Base-by-base conservation (phyloP, 345 rosid species). In the Citrus sinensis region DNA sequence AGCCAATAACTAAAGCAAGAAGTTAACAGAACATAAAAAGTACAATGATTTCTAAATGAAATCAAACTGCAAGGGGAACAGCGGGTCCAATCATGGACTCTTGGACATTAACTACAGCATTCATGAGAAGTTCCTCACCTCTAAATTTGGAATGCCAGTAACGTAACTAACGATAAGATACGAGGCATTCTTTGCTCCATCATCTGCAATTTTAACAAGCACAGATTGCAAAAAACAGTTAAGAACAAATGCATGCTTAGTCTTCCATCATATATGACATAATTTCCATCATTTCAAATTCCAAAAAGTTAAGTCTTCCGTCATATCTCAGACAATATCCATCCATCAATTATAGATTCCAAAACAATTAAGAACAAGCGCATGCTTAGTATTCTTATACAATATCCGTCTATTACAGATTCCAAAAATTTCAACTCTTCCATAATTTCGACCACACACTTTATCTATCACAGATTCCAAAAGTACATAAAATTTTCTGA, bases 71-170 rank as follows among this genome's bases (percentile, higher is more conserved):
- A 77, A 34, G 64, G 59, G 22, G 39, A 67, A 68, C 68, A 75
- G 63, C 40, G 30, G 73, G 78, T 75, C 79, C 78, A 76, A 87
- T 69, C 65, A 74, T 51, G 73, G 87, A 80, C 78, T 58, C 69
- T 62, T 75, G 81, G 82, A 84, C 54, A 76, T 87, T 85, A 84
- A 73, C 88, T 85, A 86, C 77, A 88, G 40, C 79, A 82, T 74
- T 84, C 86, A 85, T 81, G 86, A 86, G 76, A 91, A 85, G 87
- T 87, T 83, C 85, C 93, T 92, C 90, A 96, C 99, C 90, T 56
- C 79, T 80, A 80, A 82, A 85, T 92, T 88, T 80, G 93, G 92
- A 86, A 80, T 73, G 83, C 86, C 79, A 77, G 87, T 81, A 71
- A 81, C 85, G 79, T 88, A 96, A 77, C 77, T 62, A 78, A 85